These are phyloP conservation scores for Pichia manshurica DNA, from an alignment of 805 yeast species.

Conservation along the genomic window DNA sequence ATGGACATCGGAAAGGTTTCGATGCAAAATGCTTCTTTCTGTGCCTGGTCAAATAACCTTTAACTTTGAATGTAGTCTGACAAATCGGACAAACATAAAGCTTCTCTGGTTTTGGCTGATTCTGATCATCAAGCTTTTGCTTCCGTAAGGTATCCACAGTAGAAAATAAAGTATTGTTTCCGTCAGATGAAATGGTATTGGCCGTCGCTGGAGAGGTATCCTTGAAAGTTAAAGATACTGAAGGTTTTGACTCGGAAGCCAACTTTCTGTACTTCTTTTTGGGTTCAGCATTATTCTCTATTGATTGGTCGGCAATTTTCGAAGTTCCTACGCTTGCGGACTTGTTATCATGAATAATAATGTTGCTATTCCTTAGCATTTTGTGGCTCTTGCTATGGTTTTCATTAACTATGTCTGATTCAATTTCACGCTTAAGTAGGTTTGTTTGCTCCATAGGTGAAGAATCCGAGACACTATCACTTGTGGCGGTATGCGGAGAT, in stretches of 20 bases:
- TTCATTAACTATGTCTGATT: background rate
- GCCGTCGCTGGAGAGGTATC: background rate
- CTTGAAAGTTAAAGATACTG: background rate
- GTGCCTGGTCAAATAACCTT: conserved; percentile 52
- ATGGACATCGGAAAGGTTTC: conserved; percentile 53
- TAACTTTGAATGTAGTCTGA: conserved; percentile 42
- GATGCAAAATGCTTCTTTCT: conserved; percentile 44
- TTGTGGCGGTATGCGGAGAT: background rate
- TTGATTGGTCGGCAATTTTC: background rate
- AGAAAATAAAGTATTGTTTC: background rate
- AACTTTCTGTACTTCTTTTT: background rate
- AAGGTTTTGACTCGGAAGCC: background rate
- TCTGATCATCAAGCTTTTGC: too few relatives aligned
- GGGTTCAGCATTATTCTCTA: background rate
- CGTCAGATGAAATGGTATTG: background rate
- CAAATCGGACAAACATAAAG: conserved; percentile 44
- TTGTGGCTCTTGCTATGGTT: background rate
- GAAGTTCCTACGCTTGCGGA: background rate
- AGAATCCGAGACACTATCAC: background rate
- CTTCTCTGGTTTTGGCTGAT: conserved; percentile 6
- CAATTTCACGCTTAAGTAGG: background rate
- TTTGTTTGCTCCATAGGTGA: background rate
- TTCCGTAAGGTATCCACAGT: too few relatives aligned
- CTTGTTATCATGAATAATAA: background rate
- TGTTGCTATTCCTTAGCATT: background rate